Base-by-base conservation (phyloP, 768 basidiomycete genomes). In the Hericium rajendrae region DNA sequence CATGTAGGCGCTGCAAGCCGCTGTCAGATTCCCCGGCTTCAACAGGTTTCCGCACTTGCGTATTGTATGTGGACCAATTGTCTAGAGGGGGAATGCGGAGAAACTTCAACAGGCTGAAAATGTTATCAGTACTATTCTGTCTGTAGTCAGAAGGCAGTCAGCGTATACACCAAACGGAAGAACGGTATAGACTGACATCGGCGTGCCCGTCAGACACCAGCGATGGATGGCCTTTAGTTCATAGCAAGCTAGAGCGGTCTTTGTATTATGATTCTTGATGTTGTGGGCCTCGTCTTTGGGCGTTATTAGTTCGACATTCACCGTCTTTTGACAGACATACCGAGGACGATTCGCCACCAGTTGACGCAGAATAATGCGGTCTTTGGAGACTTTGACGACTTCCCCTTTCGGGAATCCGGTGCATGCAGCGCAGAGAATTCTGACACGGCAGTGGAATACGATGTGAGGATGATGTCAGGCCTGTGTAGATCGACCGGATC, bases 101-200 rank as follows among this genome's bases (percentile, higher is more conserved):
- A 71, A 97, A 98, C 58, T 88, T 85, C 64, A 97, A 78, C 32
- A 97, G 75, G 5, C 91, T 87, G 67, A 82, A 95, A 5, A 98
- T 72, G 64, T 98, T 94, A 43, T 86, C 83, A 15, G 95, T 86
- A 53, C 76, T 85, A 72, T 98, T 51, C 12, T 51, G 51, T 15
- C 37, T n/a, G 24, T 16, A 15, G 57, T 22, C 2, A 22, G 26
- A 24, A 38, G 16, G 6, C 20, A 16, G 46, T 22, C 12, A 22
- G 51, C 12, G 3, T 9, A 22, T 22, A 22, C 2, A 22, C 2
- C 22, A 1, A 22, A 22, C 22, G 22, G 2, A 1, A 22, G 1
- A 22, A 26, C 4, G n/a, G 50, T 13, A 40, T 20, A 15, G 16
- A 60, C 70, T 20, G 60, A 83, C 85, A 88, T 79, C 0, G 87